phyloP scores from a whole-genome alignment of 441 rosid species.

The Arabidopsis hybrid region DNA sequence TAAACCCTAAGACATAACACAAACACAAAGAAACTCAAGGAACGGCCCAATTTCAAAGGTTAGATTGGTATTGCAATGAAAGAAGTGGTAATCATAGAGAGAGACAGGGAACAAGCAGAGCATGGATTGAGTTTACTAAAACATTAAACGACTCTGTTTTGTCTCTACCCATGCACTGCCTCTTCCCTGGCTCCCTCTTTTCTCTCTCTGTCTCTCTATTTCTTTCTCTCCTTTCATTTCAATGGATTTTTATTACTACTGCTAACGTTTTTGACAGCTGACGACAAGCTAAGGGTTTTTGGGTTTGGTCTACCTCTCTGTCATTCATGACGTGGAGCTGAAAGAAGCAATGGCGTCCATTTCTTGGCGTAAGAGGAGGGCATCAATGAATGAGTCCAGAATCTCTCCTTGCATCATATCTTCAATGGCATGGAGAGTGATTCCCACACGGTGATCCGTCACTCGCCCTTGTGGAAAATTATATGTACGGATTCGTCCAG shows the following conservation, averaged over 20 bases:
- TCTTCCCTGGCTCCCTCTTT: slow-evolving; percentile 86
- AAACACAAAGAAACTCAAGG: slow-evolving; percentile 17
- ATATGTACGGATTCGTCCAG: slow-evolving; percentile 92
- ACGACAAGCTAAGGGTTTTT: background rate
- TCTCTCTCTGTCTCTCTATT: slow-evolving; percentile 10
- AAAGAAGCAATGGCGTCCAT: slow-evolving; percentile 92
- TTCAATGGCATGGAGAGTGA: slow-evolving; percentile 78
- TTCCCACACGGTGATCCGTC: slow-evolving; percentile 88
- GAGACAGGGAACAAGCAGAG: slow-evolving; percentile 93
- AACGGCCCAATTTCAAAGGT: slow-evolving; percentile 23
- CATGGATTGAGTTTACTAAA: slow-evolving; percentile 73
- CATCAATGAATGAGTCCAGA: slow-evolving; percentile 79
- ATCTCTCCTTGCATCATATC: slow-evolving; percentile 87
- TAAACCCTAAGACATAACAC: slow-evolving; percentile 19
- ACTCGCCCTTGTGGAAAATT: slow-evolving; percentile 96
- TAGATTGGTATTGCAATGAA: too few relatives aligned
- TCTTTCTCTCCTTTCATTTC: slow-evolving; percentile 13
- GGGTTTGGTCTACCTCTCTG: slow-evolving; percentile 24
- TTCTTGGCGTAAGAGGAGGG: slow-evolving; percentile 89
- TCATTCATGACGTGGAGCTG: slow-evolving; percentile 56
- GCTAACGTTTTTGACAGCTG: slow-evolving; percentile 26
- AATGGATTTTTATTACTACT: slow-evolving; percentile 16
- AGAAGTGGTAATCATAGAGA: slow-evolving; percentile 32
- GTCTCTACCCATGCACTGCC: slow-evolving; percentile 91
- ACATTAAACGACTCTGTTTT: slow-evolving; percentile 56